phyloP scores from a whole-genome alignment of 495 filamentous ascomycete genomes.

The Bathelium albidoporum region DNA sequence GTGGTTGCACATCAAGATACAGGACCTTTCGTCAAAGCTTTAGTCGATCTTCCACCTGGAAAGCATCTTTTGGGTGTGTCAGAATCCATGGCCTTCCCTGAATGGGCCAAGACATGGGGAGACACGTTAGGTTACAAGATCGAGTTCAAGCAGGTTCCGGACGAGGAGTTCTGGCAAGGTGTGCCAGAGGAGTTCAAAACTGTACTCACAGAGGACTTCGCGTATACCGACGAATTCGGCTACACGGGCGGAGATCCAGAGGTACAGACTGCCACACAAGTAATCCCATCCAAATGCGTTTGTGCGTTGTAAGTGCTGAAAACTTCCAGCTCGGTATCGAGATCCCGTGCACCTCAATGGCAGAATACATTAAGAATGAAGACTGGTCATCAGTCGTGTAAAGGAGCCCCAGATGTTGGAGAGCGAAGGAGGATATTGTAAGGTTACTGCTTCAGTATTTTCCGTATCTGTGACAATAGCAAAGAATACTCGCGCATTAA shows the following conservation, averaged over 20 bases:
- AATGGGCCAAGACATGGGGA: conserved; percentile 24
- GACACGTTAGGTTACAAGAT: conserved; percentile 9
- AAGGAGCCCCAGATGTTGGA: neutral
- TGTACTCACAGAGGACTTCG: neutral
- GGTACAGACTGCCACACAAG: conserved; percentile 3
- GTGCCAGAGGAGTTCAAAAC: conserved; percentile 15
- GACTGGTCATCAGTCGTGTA: conserved; percentile 8
- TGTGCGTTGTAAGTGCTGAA: conserved; percentile 6
- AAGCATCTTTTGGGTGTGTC: conserved; percentile 27
- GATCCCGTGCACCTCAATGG: conserved; percentile 9
- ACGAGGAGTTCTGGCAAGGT: conserved; percentile 10
- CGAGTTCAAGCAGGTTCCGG: conserved; percentile 9
- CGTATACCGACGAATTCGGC: conserved; percentile 6
- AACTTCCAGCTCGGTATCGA: conserved; percentile 7
- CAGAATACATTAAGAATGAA: conserved; percentile 10
- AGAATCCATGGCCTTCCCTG: conserved; percentile 23
- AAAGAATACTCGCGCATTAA: too few relatives aligned
- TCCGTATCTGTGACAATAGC: neutral
- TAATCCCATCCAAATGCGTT: neutral
- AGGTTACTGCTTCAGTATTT: neutral
- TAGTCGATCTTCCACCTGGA: conserved; percentile 24
- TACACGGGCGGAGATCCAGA: conserved; percentile 8
- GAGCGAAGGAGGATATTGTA: neutral
- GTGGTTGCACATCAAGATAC: conserved; percentile 27
- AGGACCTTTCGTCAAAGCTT: conserved; percentile 27